Base-by-base conservation (phyloP, 352 stramenopile species). In the Phytophthora capsici region DNA sequence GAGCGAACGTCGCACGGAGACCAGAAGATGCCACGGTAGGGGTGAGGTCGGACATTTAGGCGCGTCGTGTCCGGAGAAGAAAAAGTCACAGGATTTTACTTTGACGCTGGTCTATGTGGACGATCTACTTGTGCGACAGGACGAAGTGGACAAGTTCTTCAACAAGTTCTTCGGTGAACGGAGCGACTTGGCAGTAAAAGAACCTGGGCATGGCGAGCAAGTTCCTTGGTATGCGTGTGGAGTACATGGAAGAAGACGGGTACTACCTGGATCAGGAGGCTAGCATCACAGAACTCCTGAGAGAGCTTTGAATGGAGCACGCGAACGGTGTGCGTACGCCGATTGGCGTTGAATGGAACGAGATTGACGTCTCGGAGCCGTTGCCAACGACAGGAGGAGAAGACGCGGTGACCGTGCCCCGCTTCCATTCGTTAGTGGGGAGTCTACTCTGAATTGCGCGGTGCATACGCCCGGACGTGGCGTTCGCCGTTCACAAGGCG, bases 361-460 rank as follows among this genome's bases (percentile, higher is more conserved):
- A 23, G 10, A 34, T 47, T 9, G 34, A 44, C 4, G n/a, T 45
- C 0, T 38, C 32, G 32, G 45, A 63, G 1, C 17, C 64, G 16
- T 49, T 74, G 25, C 61, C 50, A 9, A 44, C 5, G 23, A 6
- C 23, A 6, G 23, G 5, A 6, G 23, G 23, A 26, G n/a, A 26
- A 26, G 13, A 0, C 20, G 4, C 12, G 28, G 20, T 14, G 16
- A 9, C 4, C 53, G 45, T 4, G 26, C 26, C 6, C 16, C 70
- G 20, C 5, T 78, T 83, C n/a, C 68, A 75, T 62, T 77, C 71
- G 0, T n/a, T 86, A 5, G 62, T 80, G 0, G 71, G 69, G 0
- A 81, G 62, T 10, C 48, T 84, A 22, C 45, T 81, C 2, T 84
- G 72, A 65, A 62, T 73, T 4, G 22, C 69, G 2, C n/a, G 69